Percentiles rank a stretch among this genome's conserved stretches.
phyloP scores from a whole-genome alignment of 2,329 filamentous ascomycete genomes.

The Monosporascus cannonballus region DNA sequence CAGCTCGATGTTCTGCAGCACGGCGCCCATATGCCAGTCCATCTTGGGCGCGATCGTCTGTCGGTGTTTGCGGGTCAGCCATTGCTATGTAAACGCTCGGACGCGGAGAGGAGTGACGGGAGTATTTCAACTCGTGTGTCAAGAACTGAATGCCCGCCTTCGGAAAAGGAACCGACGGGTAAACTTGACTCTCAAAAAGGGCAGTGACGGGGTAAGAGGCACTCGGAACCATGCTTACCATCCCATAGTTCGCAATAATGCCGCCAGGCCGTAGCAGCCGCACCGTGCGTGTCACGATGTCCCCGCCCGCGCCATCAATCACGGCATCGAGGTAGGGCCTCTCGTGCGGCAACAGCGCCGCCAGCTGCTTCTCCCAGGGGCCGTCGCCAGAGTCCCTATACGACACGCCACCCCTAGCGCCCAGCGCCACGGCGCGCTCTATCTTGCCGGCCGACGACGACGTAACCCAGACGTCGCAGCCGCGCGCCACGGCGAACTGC shows the following conservation, averaged over 20 bases:
- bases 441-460: slow-evolving; percentile 73
- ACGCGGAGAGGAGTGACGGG: too few species aligned
- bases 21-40: slow-evolving; percentile 78
- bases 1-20: slow-evolving; percentile 83
- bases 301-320: slow-evolving; percentile 85
- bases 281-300: slow-evolving; percentile 62
- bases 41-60: slow-evolving; percentile 71
- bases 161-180: too few species aligned
- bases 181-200: too few species aligned
- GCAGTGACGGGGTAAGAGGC: too few species aligned
- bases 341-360: slow-evolving; percentile 54
- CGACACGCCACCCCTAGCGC: slow-evolving; percentile 73
- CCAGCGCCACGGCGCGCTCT: slow-evolving; percentile 61
- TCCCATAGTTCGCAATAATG: slow-evolving; percentile 81
- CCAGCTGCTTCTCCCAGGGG: slow-evolving; percentile 72
- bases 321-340: slow-evolving; percentile 72
- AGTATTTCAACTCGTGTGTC: too few species aligned
- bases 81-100: too few species aligned
- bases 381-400: slow-evolving; percentile 60
- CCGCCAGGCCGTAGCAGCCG: slow-evolving; percentile 75
- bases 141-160: too few species aligned
- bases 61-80: too few species aligned
- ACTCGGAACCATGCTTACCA: slow-evolving; percentile 36
- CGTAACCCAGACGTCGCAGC: slow-evolving; percentile 76
- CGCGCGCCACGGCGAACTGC: slow-evolving; percentile 69